phyloP scores from a whole-genome alignment of 2,329 filamentous ascomycete genomes.

The Elsinoe ampelina region DNA sequence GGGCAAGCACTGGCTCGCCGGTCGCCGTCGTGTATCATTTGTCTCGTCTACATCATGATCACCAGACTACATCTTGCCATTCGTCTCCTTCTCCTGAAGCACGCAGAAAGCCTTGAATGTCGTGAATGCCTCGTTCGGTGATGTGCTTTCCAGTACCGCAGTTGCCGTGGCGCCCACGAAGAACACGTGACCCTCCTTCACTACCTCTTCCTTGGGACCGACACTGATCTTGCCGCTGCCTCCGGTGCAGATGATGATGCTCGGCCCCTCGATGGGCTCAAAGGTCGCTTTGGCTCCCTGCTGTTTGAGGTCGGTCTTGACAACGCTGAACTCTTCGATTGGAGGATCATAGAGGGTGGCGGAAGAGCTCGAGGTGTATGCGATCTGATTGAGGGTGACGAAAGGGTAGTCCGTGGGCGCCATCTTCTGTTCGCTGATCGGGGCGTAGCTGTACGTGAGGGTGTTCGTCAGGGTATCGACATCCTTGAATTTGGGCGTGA shows the following conservation, averaged over 20 bases:
- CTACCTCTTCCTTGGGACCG: slow-evolving; percentile 66
- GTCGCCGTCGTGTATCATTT: not conserved
- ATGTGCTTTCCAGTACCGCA: slow-evolving; percentile 60
- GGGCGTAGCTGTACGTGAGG: slow-evolving; percentile 91
- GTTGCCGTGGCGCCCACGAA: slow-evolving; percentile 80
- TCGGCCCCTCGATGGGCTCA: slow-evolving; percentile 76
- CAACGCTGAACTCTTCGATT: slow-evolving; percentile 90
- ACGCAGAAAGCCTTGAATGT: slow-evolving; percentile 95
- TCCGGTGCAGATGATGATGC: slow-evolving; percentile 81
- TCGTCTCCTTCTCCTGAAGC: slow-evolving; percentile 45
- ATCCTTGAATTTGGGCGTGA: slow-evolving; percentile 98
- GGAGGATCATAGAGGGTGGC: slow-evolving; percentile 82
- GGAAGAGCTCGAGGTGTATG: slow-evolving; percentile 67
- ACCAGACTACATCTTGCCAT: slow-evolving; percentile 10
- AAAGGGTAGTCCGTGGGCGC: slow-evolving; percentile 75
- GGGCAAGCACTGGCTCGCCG: not conserved
- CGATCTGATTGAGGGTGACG: slow-evolving; percentile 67
- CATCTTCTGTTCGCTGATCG: slow-evolving; percentile 94
- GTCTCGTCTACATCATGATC: not conserved
- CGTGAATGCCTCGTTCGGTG: slow-evolving; percentile 58
- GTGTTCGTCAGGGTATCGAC: slow-evolving; percentile 79
- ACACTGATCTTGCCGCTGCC: slow-evolving; percentile 79
- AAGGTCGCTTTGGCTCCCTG: slow-evolving; percentile 76
- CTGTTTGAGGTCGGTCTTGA: slow-evolving; percentile 64
- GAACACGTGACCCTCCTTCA: slow-evolving; percentile 43